Conservation (phyloP, 2,329 filamentous ascomycete genomes). For the Hirsutella thompsonii region DNA sequence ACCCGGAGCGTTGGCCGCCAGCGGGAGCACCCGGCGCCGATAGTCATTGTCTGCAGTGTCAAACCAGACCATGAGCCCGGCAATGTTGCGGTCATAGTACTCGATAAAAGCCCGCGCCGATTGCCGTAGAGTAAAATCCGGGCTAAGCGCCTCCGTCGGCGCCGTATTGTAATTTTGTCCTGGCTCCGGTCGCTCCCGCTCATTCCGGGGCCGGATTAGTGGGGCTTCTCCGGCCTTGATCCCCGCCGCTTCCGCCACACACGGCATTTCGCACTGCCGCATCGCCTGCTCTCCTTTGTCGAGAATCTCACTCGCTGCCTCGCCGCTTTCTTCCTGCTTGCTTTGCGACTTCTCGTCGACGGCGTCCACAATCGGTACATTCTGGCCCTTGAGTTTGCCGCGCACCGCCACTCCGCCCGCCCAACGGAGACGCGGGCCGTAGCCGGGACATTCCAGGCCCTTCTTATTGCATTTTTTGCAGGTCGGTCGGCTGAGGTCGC, state of each 20-base stretch:
- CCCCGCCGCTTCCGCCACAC: too few relatives aligned
- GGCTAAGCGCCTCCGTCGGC: neutral
- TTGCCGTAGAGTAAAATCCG: conserved; percentile 7
- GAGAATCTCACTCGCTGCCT: too few relatives aligned
- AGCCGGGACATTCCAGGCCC: conserved; percentile 14
- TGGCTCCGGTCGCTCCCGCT: too few relatives aligned
- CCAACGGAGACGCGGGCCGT: conserved; percentile 14
- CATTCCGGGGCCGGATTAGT: too few relatives aligned
- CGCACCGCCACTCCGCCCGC: conserved; percentile 14
- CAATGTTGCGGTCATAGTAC: conserved; percentile 16
- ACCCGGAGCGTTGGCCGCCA: conserved; percentile 13
- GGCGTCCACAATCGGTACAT: conserved; percentile 6
- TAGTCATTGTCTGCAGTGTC: conserved; percentile 17
- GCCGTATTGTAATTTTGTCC: too few relatives aligned
- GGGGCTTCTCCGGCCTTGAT: neutral
- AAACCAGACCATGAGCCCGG: conserved; percentile 18
- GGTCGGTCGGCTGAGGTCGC: conserved; percentile 12
- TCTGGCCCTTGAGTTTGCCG: conserved; percentile 11
- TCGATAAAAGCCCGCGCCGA: conserved; percentile 13
- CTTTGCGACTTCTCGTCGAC: neutral
- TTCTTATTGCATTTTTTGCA: conserved; percentile 16
- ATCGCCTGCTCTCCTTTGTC: too few relatives aligned
- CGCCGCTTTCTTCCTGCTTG: too few relatives aligned
- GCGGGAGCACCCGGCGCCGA: conserved; percentile 12
- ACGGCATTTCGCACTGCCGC: too few relatives aligned